These are phyloP conservation scores for Ettlia oleoabundans DNA, from an alignment of 139 green algal genomes.

Conservation along the genomic window DNA sequence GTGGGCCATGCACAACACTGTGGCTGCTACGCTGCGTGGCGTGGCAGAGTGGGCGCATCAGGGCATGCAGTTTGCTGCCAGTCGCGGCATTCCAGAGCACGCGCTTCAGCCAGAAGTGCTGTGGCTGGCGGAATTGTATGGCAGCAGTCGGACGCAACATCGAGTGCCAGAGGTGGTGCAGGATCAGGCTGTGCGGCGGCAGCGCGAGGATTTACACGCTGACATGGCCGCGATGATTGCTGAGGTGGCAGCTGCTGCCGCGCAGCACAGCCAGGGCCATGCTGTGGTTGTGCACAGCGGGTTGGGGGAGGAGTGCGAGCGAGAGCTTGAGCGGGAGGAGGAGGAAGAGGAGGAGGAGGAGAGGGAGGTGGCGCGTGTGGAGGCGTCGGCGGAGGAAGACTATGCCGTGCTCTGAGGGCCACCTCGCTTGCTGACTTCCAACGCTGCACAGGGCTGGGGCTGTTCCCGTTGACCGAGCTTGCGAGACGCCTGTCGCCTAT, in stretches of 20 bases:
- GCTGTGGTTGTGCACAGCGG: conserved; percentile 10
- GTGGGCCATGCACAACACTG: conserved; percentile 64
- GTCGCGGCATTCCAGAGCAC: conserved; percentile 17
- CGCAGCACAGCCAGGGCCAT: conserved; percentile 7
- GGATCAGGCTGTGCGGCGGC: background rate
- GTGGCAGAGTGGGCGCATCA: conserved; percentile 47
- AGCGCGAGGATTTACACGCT: background rate
- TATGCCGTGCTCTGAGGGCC: conserved; percentile 11
- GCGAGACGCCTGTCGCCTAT: background rate
- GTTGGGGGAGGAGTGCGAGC: conserved; percentile 59
- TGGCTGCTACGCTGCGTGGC: conserved; percentile 40
- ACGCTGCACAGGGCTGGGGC: background rate
- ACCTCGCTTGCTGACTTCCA: background rate
- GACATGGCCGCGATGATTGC: conserved; percentile 8
- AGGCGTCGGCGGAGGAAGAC: background rate
- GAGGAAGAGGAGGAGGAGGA: conserved; percentile 54
- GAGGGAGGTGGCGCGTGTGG: conserved; percentile 32
- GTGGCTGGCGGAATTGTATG: conserved; percentile 24
- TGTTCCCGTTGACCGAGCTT: conserved; percentile 1
- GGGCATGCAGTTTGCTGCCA: conserved; percentile 53
- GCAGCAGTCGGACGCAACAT: background rate
- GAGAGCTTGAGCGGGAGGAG: conserved; percentile 51
- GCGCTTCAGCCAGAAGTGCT: conserved; percentile 51
- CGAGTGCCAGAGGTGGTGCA: conserved; percentile 6
- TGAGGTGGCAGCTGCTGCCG: conserved; percentile 1